These are phyloP conservation scores for Paracoccidioides brasiliensis DNA, from an alignment of 2,329 filamentous ascomycete genomes.

Conservation along the genomic window DNA sequence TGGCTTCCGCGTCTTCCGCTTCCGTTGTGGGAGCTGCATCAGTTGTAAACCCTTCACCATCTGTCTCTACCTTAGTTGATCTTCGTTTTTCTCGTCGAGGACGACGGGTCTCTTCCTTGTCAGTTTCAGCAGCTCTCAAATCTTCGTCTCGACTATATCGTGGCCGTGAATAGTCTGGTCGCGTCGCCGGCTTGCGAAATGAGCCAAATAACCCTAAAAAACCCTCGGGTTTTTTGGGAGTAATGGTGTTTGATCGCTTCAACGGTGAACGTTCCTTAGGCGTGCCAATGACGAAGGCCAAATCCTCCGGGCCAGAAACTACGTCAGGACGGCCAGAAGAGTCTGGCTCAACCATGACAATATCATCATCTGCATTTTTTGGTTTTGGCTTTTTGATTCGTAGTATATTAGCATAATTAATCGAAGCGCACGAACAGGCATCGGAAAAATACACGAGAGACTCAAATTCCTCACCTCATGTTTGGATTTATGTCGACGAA, in stretches of 20 bases:
- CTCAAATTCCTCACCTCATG: constrained; percentile 21
- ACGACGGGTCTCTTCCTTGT: constrained; percentile 24
- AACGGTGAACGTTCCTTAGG: constrained; percentile 39
- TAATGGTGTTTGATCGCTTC: constrained; percentile 50
- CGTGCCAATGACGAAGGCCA: constrained; percentile 39
- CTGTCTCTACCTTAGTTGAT: constrained; percentile 35
- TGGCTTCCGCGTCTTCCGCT: constrained; percentile 45
- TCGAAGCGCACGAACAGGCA: background rate
- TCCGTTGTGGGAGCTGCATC: constrained; percentile 35
- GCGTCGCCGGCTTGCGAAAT: constrained; percentile 21
- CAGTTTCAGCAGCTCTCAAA: constrained; percentile 22
- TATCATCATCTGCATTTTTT: constrained; percentile 35
- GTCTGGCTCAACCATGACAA: constrained; percentile 41
- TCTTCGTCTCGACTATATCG: constrained; percentile 27
- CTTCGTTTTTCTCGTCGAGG: constrained; percentile 25
- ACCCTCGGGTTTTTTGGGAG: constrained; percentile 43
- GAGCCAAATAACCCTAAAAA: constrained; percentile 51
- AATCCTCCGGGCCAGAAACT: constrained; percentile 37
- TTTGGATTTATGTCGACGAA: constrained; percentile 22
- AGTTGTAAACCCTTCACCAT: constrained; percentile 34
- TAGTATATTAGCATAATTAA: constrained; percentile 6
- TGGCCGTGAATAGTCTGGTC: constrained; percentile 25
- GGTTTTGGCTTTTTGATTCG: constrained; percentile 19
- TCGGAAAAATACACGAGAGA: background rate
- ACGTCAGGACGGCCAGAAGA: constrained; percentile 33